Percentiles rank a stretch among this genome's conserved stretches.
These are phyloP conservation scores for Graphilbum sp. DNA, from an alignment of 2,329 filamentous ascomycete genomes.

Conservation along the genomic window DNA sequence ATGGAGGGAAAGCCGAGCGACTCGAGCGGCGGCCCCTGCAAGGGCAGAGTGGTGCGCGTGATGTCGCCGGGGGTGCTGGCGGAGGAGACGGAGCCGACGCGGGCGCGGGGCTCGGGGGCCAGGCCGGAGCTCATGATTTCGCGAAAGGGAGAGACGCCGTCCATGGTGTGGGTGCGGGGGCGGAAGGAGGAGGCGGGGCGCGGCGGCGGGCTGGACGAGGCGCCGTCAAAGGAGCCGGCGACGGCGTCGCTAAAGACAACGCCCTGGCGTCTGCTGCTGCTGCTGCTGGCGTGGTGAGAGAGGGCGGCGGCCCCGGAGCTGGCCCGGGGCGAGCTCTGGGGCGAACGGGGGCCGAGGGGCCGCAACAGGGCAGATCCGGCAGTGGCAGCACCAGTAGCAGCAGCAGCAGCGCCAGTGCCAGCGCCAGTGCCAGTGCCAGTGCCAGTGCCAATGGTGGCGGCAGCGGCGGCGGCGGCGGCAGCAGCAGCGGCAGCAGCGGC, in stretches of 20 bases:
- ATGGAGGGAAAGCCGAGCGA: slow-evolving; percentile 24
- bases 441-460: too few relatives aligned
- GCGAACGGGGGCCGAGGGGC: slow-evolving; percentile 21
- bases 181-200: slow-evolving; percentile 23
- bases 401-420: too few relatives aligned
- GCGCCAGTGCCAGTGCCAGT: too few relatives aligned
- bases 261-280: slow-evolving; percentile 30
- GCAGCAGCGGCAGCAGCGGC: too few relatives aligned
- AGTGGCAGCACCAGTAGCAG: slow-evolving; percentile 1
- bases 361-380: slow-evolving; percentile 14
- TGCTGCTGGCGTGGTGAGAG: too few relatives aligned
- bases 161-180: slow-evolving; percentile 42
- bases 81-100: slow-evolving; percentile 56
- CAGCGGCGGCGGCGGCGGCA: too few relatives aligned
- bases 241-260: slow-evolving; percentile 44
- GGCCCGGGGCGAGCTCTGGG: slow-evolving; percentile 30
- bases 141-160: slow-evolving; percentile 28
- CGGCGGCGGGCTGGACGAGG: slow-evolving; percentile 23
- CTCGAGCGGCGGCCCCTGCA: slow-evolving; percentile 25
- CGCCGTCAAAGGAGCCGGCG: slow-evolving; percentile 31
- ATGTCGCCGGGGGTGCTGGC: slow-evolving; percentile 34
- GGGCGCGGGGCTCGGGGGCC: slow-evolving; percentile 36
- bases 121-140: slow-evolving; percentile 23
- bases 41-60: slow-evolving; percentile 4
- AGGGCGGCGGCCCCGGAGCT: slow-evolving; percentile 25